These are phyloP conservation scores for Plasmodium gonderi DNA, from an alignment of 169 alveolate genomes.

Conservation along the genomic window DNA sequence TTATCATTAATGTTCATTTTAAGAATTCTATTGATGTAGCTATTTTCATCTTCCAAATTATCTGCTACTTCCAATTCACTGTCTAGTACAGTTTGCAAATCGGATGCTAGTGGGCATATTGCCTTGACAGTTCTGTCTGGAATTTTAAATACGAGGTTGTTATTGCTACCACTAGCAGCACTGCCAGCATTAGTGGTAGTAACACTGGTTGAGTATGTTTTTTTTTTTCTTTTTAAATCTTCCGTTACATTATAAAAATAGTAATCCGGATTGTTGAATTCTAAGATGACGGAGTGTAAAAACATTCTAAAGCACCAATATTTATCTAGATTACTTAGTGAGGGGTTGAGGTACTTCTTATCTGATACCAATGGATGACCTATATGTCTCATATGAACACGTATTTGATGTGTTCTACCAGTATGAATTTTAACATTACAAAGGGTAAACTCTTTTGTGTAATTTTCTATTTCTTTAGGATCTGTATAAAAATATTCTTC, in stretches of 20 bases:
- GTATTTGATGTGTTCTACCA: constrained; percentile 83
- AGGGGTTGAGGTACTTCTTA: constrained; percentile 77
- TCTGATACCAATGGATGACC: constrained; percentile 84
- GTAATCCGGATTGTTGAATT: constrained; percentile 79
- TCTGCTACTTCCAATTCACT: constrained; percentile 71
- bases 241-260: constrained; percentile 42
- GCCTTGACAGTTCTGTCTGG: constrained; percentile 77
- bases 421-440: constrained; percentile 81
- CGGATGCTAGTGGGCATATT: constrained; percentile 80
- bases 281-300: constrained; percentile 78
- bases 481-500: constrained; percentile 59
- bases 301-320: constrained; percentile 84
- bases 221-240: constrained; percentile 57
- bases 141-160: not conserved
- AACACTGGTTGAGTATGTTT: constrained; percentile 2
- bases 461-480: constrained; percentile 66
- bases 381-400: constrained; percentile 83
- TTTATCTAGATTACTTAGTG: constrained; percentile 75
- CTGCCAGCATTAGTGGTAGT: no score
- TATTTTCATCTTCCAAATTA: constrained; percentile 73
- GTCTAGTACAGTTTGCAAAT: constrained; percentile 67
- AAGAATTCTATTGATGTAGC: constrained; percentile 44
- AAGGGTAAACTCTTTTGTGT: constrained; percentile 79
- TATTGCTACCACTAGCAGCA: no score
- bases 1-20: constrained; percentile 69